Conservation (phyloP, 2,329 filamentous ascomycete genomes). For the Monilinia aucupariae region DNA sequence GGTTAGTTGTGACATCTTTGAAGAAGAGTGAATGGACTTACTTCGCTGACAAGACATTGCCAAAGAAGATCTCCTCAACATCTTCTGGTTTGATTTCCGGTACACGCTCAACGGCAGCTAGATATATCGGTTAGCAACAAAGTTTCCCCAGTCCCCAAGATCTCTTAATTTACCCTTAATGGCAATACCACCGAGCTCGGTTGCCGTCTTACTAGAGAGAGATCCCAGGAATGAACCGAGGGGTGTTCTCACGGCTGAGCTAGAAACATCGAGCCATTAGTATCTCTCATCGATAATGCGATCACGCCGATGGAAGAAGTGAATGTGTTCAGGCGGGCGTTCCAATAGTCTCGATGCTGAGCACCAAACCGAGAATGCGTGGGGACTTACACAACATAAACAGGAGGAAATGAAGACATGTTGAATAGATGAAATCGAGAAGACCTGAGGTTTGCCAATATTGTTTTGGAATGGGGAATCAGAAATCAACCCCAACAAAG, state of each 20-base stretch:
- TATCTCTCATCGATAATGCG: background rate
- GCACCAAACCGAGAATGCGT: background rate
- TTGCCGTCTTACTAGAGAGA: constrained; percentile 78
- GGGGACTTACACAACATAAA: constrained; percentile 71
- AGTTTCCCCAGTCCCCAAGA: background rate
- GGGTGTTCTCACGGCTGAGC: constrained; percentile 78
- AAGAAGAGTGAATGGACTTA: constrained; percentile 41
- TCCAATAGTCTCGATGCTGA: background rate
- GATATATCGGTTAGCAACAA: background rate
- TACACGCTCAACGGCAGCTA: constrained; percentile 75
- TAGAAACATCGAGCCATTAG: background rate
- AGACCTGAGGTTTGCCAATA: constrained; percentile 1
- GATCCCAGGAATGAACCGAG: constrained; percentile 92
- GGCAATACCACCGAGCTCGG: constrained; percentile 80
- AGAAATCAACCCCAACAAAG: constrained; percentile 7
- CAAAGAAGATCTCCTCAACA: constrained; percentile 95
- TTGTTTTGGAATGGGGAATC: background rate
- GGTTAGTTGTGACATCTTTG: constrained; percentile 19
- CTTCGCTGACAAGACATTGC: constrained; percentile 96
- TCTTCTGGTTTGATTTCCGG: constrained; percentile 81
- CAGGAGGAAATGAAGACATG: constrained; percentile 77
- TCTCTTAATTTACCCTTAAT: constrained; percentile 66
- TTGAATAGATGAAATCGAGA: constrained; percentile 32
- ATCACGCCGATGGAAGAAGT: background rate
- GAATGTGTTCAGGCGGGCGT: background rate